phyloP scores from a whole-genome alignment of 1,139 yeast species.

The Protomyces macrosporus region DNA sequence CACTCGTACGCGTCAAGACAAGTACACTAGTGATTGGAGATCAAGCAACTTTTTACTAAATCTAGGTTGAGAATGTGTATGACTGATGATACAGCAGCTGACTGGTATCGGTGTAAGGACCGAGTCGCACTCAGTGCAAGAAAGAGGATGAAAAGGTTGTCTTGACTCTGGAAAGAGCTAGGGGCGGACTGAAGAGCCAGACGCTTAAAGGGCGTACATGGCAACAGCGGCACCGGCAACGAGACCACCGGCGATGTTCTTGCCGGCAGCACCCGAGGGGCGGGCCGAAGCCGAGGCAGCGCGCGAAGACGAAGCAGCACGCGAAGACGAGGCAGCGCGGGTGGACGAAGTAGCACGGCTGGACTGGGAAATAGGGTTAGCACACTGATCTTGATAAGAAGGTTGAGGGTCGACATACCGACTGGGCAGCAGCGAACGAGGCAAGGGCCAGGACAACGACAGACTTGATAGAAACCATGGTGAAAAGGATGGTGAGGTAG shows the following conservation, averaged over 20 bases:
- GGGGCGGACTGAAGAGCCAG: no score
- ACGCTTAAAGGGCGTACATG: slow-evolving; percentile 9
- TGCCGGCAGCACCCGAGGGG: slow-evolving; percentile 9
- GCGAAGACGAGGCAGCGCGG: slow-evolving; percentile 9
- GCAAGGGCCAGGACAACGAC: slow-evolving; percentile 21
- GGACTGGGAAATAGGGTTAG: not conserved
- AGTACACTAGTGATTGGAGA: no score
- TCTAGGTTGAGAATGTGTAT: no score
- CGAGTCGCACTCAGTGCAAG: no score
- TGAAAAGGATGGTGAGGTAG: not conserved
- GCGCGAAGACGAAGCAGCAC: not conserved
- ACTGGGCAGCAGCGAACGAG: slow-evolving; percentile 19
- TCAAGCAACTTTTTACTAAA: no score
- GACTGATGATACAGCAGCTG: no score
- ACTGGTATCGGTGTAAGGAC: no score
- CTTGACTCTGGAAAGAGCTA: no score
- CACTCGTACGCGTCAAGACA: no score
- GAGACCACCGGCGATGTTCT: slow-evolving; percentile 16
- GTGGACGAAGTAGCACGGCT: not conserved
- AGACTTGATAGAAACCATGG: slow-evolving; percentile 22
- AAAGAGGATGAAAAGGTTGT: no score
- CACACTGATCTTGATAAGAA: not conserved
- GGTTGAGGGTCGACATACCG: not conserved
- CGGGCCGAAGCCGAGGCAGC: not conserved
- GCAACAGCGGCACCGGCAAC: slow-evolving; percentile 25